phyloP scores from a whole-genome alignment of 1,284 basidiomycete genomes.

The Abortiporus biennis region DNA sequence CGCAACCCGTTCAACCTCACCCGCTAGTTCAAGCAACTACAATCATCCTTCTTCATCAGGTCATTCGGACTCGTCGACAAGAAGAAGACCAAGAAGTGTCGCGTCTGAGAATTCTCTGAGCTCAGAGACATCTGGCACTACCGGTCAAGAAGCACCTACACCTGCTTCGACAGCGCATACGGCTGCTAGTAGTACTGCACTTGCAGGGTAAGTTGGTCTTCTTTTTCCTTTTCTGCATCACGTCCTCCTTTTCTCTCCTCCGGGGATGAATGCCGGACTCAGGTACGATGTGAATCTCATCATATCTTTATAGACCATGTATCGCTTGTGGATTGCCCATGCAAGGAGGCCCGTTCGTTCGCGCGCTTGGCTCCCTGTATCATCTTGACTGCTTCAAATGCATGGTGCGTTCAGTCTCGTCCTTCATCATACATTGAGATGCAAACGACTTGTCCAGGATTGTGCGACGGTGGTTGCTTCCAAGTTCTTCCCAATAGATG shows the following conservation, averaged over 20 bases:
- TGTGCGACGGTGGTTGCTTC: constrained; percentile 94
- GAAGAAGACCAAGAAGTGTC: constrained; percentile 35
- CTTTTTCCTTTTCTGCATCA: constrained; percentile 10
- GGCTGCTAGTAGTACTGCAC: constrained; percentile 22
- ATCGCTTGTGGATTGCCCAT: constrained; percentile 71
- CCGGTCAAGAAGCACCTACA: constrained; percentile 35
- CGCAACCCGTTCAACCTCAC: constrained; percentile 48
- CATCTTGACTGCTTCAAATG: constrained; percentile 98
- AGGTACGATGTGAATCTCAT: no score
- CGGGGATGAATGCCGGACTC: no score
- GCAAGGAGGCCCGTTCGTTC: constrained; percentile 95
- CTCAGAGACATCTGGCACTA: constrained; percentile 39
- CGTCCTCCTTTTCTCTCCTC: no score
- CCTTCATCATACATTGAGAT: constrained; percentile 8
- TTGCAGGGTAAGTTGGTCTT: constrained; percentile 7
- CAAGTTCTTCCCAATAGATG: constrained; percentile 98
- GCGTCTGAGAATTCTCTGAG: constrained; percentile 43
- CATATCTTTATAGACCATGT: constrained; percentile 51
- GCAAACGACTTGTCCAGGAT: constrained; percentile 53
- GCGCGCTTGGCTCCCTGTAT: constrained; percentile 91
- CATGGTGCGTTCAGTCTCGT: constrained; percentile 57
- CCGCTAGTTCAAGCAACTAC: constrained; percentile 39
- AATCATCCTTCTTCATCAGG: constrained; percentile 45
- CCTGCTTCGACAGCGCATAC: constrained; percentile 39
- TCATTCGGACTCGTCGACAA: constrained; percentile 37